These are phyloP conservation scores for Silene noctiflora DNA, from an alignment of 179 eudicot species.

Conservation along the genomic window DNA sequence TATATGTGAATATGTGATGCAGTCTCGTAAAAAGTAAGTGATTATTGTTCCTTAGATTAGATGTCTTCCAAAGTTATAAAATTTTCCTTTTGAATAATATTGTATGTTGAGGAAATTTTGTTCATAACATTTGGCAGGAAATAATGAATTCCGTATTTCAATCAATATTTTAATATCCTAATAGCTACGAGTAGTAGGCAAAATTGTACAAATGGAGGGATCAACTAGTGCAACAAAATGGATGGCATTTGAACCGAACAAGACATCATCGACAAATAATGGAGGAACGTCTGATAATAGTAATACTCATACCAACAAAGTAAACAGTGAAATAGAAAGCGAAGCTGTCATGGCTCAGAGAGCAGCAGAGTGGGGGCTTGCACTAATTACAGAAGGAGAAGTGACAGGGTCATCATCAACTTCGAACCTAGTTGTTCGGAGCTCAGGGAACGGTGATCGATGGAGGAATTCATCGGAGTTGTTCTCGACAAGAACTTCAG, in stretches of 20 bases:
- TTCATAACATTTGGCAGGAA: conserved; percentile 1
- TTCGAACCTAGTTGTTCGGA: conserved; percentile 28
- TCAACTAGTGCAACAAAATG: conserved; percentile 29
- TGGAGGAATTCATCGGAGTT: conserved; percentile 36
- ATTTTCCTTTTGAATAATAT: not conserved
- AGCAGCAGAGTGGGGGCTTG: conserved; percentile 72
- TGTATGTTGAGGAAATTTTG: not conserved
- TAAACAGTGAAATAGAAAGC: not conserved
- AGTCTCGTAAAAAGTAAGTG: no score
- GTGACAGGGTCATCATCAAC: conserved; percentile 1
- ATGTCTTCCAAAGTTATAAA: no score
- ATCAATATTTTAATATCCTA: no score
- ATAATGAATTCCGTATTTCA: not conserved
- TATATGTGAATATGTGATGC: no score
- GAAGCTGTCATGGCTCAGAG: conserved; percentile 46
- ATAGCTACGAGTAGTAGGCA: not conserved
- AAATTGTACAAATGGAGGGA: conserved; percentile 17
- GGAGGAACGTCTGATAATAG: not conserved
- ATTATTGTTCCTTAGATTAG: no score
- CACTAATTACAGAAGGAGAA: conserved; percentile 23
- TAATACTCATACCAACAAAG: not conserved
- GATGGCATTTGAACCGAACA: conserved; percentile 49
- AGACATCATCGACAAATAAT: conserved; percentile 9
- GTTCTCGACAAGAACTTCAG: conserved; percentile 47
- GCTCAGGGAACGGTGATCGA: conserved; percentile 22